phyloP scores from a whole-genome alignment of 1,139 yeast species.

The Sugiyamaella pinicola region DNA sequence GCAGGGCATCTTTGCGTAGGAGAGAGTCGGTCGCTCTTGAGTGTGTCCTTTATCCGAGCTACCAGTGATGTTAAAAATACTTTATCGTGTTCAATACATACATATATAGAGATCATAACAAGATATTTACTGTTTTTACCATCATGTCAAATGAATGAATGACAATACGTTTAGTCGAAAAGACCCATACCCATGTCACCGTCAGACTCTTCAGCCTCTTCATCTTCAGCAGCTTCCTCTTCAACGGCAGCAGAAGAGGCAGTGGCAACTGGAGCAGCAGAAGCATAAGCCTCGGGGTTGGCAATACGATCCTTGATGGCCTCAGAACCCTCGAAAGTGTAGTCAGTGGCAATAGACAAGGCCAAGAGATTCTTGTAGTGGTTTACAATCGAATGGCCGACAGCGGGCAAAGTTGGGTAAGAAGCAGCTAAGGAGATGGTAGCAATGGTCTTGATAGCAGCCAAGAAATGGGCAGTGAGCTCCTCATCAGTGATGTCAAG shows the following conservation, averaged over 20 bases:
- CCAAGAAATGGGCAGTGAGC: conserved; percentile 86
- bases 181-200: conserved; percentile 98
- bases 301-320: conserved; percentile 99
- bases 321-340: conserved; percentile 99
- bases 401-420: conserved; percentile 99
- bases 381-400: conserved; percentile 98
- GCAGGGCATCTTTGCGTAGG: too few species aligned
- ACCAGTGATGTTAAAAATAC: neutral
- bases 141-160: conserved; percentile 5
- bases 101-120: neutral
- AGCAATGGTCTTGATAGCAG: conserved; percentile 93
- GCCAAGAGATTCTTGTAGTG: conserved; percentile 99
- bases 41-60: too few species aligned
- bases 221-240: conserved; percentile 73
- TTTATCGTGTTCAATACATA: neutral
- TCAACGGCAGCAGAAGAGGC: conserved; percentile 63
- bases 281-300: conserved; percentile 99
- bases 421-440: conserved; percentile 95
- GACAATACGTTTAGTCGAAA: conserved; percentile 68
- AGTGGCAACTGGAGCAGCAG: conserved; percentile 88
- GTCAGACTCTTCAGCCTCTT: conserved; percentile 74
- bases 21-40: too few species aligned
- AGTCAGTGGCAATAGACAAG: conserved; percentile 95
- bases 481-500: conserved; percentile 98
- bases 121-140: neutral